Evolutionary conservation across 176 grass and related monocot species (phyloP).

Genomic region (Ananas comosus): DNA sequence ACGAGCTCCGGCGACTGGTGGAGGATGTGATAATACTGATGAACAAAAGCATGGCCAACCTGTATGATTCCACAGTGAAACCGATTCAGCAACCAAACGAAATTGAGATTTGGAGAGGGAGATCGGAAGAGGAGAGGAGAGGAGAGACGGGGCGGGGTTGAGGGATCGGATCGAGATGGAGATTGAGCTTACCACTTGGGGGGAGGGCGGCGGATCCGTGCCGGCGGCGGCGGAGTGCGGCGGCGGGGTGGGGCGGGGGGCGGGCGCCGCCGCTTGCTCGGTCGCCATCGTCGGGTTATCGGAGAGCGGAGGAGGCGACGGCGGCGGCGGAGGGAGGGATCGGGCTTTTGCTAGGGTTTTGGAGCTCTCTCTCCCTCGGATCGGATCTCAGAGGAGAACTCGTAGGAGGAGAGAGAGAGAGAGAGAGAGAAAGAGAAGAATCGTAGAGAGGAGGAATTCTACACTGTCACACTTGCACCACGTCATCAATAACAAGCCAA

Average conservation of each 20-base stretch:
- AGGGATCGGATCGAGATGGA: background rate
- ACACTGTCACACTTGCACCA: no score
- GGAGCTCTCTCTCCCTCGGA: no score
- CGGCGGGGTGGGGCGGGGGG: background rate
- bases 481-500: no score
- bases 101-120: background rate
- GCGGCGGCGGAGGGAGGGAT: no score
- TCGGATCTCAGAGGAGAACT: no score
- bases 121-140: background rate
- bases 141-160: background rate
- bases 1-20: constrained; percentile 87
- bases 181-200: constrained; percentile 61
- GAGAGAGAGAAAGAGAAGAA: no score
- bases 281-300: background rate
- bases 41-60: constrained; percentile 96
- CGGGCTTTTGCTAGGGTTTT: no score
- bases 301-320: no score
- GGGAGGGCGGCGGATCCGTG: constrained; percentile 35
- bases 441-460: no score
- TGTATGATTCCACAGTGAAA: constrained; percentile 17
- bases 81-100: constrained; percentile 1
- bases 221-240: background rate
- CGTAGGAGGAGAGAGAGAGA: no score
- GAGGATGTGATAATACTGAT: constrained; percentile 98
- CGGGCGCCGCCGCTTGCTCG: constrained; percentile 43